phyloP scores from a whole-genome alignment of 257 asterid species.

The Avicennia marina region DNA sequence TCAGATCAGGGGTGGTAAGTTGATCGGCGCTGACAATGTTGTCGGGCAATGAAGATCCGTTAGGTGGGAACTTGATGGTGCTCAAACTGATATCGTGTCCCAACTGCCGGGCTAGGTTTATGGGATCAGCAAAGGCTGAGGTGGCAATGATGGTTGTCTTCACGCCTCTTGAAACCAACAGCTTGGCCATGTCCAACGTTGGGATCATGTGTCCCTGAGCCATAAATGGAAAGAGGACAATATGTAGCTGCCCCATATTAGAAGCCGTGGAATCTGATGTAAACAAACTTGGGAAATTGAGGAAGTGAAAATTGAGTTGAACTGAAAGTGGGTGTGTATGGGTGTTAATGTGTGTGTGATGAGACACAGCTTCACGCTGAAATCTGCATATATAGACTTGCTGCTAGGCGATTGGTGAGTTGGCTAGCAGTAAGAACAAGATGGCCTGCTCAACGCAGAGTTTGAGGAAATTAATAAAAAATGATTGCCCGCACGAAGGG shows the following conservation, averaged over 20 bases:
- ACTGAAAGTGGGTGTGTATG: too few relatives aligned
- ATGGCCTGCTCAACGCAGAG: too few relatives aligned
- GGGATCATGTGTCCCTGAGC: conserved; percentile 69
- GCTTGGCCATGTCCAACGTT: conserved; percentile 52
- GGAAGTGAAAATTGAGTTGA: too few relatives aligned
- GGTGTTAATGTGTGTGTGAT: too few relatives aligned
- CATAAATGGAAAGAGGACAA: conserved; percentile 38
- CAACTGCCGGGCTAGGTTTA: conserved; percentile 15
- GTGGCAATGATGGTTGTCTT: conserved; percentile 46
- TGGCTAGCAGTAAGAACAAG: too few relatives aligned
- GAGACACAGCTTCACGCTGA: too few relatives aligned
- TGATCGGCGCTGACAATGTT: conserved; percentile 32
- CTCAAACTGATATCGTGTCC: conserved; percentile 30
- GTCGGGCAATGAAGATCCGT: conserved; percentile 33
- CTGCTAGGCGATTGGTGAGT: too few relatives aligned
- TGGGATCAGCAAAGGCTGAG: conserved; percentile 22
- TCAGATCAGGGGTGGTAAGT: neutral
- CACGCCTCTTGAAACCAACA: conserved; percentile 42
- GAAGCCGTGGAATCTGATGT: neutral
- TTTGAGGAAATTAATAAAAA: too few relatives aligned
- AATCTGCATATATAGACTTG: too few relatives aligned
- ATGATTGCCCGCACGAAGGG: too few relatives aligned
- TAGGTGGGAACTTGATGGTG: conserved; percentile 31
- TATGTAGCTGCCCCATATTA: conserved; percentile 23
- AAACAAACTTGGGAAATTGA: too few relatives aligned